Evolutionary conservation across 352 stramenopile species (phyloP).

Genomic region (Globisporangium paroecandrum): DNA sequence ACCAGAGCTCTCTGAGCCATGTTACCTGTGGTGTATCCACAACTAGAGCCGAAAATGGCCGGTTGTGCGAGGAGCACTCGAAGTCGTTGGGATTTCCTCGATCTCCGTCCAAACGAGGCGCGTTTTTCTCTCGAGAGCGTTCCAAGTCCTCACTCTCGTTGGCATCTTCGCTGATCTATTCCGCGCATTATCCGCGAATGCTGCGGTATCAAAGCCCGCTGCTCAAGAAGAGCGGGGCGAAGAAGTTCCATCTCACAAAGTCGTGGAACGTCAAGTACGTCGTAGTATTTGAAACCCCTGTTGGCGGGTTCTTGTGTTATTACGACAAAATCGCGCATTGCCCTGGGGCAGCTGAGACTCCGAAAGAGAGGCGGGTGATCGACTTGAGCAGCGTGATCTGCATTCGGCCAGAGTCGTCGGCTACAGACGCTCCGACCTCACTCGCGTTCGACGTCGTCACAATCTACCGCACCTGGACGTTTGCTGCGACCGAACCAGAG

Average conservation of each 20-base stretch:
- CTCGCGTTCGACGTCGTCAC: conserved; percentile 72
- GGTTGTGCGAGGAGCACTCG: conserved; percentile 36
- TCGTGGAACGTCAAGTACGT: conserved; percentile 54
- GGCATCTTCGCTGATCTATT: conserved; percentile 31
- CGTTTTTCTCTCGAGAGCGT: conserved; percentile 27
- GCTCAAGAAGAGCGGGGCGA: conserved; percentile 36
- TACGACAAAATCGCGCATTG: conserved; percentile 69
- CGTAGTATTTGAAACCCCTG: conserved; percentile 54
- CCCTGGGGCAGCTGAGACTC: conserved; percentile 42
- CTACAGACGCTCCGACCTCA: conserved; percentile 15
- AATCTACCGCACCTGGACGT: conserved; percentile 73
- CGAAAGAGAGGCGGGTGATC: conserved; percentile 59
- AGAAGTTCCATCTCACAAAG: conserved; percentile 61
- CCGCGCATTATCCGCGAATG: conserved; percentile 44
- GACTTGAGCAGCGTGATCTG: conserved; percentile 65
- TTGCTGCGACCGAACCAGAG: conserved; percentile 39
- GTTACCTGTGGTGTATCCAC: conserved; percentile 7
- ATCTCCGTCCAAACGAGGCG: conserved; percentile 31
- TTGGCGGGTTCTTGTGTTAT: conserved; percentile 69
- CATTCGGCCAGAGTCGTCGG: conserved; percentile 49
- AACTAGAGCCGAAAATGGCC: conserved; percentile 6
- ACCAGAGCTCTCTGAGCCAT: conserved; percentile 10
- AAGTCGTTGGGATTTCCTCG: conserved; percentile 19
- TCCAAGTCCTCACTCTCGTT: conserved; percentile 16
- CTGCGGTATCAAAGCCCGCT: conserved; percentile 59